Evolutionary conservation across 192 early-diverging fungal species (phyloP), one percentile per base, ranked within the genome.

Genomic region (Backusella macrospora): DNA sequence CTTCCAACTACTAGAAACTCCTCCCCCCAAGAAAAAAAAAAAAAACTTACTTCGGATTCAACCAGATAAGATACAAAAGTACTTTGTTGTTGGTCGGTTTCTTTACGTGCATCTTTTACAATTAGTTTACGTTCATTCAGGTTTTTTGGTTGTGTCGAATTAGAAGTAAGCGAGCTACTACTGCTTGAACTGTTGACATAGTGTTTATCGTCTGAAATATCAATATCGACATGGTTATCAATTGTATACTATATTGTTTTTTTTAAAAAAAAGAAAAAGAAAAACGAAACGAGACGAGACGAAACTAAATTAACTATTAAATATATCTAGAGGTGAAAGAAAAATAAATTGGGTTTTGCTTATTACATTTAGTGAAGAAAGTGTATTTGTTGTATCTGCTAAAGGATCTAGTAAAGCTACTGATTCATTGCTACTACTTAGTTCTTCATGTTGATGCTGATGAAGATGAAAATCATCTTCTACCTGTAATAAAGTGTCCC

Each of bases 61-160:
- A 99, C 87, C 48, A 91, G 81, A 76, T 97, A 99, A 9, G 93
- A 92, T 38, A 97, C 89, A 80, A 87, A 95, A 26, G 94, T 92
- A 62, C 85, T 85, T 65, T 85, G 84, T 0, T 92, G 90, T 16
- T 94, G 95, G 74, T 99, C 97, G 38, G 88, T 91, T 79, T 98
- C 94, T 82, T 96, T 99, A 66, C 93, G 87, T 37, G 97, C 90
- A 70, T 96, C 92, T 14, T 78, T 85, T 8, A 99, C 91, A 4
- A 86, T 83, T 37, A 98, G 86, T 6, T 59, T 18, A 45, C 44
- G 44, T 5, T 37, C 29, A 16, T 9, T 10, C 9, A 5, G 8
- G 40, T 37, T 14, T 1, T 18, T 66, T 18, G 39, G 15, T 10
- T 16, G 38, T 15, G 23, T n/a, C 6, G 18, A 46, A 15, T 4